A percentile compares a stretch with the other conserved stretches of the same genome.
These are phyloP conservation scores for Annulohypoxylon maeteangense DNA, from an alignment of 495 filamentous ascomycete species.

Conservation along the genomic window DNA sequence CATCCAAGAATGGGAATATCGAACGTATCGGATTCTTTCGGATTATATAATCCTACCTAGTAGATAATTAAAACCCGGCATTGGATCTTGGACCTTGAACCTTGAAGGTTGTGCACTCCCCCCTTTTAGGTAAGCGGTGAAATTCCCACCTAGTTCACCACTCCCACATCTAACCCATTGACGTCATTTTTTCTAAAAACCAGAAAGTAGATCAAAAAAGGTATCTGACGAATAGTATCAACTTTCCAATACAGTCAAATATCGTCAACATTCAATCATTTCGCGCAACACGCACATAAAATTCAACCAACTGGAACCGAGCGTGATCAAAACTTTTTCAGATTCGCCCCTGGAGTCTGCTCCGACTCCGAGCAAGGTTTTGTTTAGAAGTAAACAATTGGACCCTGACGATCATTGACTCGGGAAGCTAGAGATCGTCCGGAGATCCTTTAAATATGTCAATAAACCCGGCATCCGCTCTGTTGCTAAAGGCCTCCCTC, in stretches of 20 bases:
- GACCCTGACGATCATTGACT: conserved; percentile 40
- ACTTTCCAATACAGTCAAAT: neutral
- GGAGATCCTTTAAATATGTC: conserved; percentile 2
- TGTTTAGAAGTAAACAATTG: conserved; percentile 17
- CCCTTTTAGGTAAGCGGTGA: conserved; percentile 10
- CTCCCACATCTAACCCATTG: conserved; percentile 1
- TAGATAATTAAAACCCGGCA: no score
- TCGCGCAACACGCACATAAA: neutral
- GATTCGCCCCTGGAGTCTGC: neutral
- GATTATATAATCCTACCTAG: neutral
- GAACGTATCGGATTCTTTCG: neutral
- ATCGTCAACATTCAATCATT: neutral
- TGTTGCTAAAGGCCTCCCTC: neutral
- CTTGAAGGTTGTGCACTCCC: neutral
- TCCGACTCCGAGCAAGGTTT: neutral
- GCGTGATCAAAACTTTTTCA: neutral
- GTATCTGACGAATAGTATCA: neutral
- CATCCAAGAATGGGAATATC: neutral
- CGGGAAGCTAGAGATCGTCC: conserved; percentile 28
- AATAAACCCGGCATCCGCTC: neutral
- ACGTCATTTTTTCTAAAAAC: conserved; percentile 25
- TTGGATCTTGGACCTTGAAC: no score
- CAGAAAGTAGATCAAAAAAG: neutral
- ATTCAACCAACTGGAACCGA: neutral
- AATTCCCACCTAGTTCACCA: neutral